Percentiles rank a stretch among this genome's conserved stretches.
These are phyloP conservation scores for Phaffia rhodozyma DNA, from an alignment of 1,284 basidiomycete genomes.

Conservation along the genomic window DNA sequence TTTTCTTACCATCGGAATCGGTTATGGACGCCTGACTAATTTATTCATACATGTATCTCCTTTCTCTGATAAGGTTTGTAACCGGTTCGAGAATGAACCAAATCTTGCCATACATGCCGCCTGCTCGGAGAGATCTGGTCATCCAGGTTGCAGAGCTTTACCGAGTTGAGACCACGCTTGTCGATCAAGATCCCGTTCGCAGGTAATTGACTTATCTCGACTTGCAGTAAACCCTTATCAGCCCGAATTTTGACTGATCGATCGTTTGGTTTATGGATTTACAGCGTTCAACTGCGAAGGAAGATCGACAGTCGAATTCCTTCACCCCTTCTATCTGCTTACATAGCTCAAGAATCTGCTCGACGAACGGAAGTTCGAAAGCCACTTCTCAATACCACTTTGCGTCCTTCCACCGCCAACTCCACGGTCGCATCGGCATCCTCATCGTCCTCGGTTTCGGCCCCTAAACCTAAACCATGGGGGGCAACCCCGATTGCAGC, in stretches of 20 bases:
- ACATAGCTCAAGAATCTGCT: conserved; percentile 13
- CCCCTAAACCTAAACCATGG: background rate
- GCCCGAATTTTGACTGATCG: conserved; percentile 11
- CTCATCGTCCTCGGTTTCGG: background rate
- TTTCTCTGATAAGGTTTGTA: conserved; percentile 45
- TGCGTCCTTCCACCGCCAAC: background rate
- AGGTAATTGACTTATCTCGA: conserved; percentile 23
- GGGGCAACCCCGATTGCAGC: background rate
- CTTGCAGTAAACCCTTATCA: background rate
- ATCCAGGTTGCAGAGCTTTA: conserved; percentile 59
- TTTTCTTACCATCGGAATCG: background rate
- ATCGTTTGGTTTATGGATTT: background rate
- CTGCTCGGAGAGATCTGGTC: conserved; percentile 63
- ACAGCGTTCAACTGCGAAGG: conserved; percentile 62
- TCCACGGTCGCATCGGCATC: background rate
- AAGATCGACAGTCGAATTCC: conserved; percentile 69
- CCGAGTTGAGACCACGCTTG: conserved; percentile 65
- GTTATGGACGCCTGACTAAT: background rate
- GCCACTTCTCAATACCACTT: background rate
- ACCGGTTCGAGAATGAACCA: conserved; percentile 54
- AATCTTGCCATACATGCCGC: conserved; percentile 69
- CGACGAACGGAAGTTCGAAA: background rate
- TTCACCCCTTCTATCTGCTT: conserved; percentile 50
- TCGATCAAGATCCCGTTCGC: conserved; percentile 70
- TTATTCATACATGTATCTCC: background rate